These are phyloP conservation scores for Kazachstania sp. DNA, from an alignment of 1,139 yeast species.

Conservation along the genomic window DNA sequence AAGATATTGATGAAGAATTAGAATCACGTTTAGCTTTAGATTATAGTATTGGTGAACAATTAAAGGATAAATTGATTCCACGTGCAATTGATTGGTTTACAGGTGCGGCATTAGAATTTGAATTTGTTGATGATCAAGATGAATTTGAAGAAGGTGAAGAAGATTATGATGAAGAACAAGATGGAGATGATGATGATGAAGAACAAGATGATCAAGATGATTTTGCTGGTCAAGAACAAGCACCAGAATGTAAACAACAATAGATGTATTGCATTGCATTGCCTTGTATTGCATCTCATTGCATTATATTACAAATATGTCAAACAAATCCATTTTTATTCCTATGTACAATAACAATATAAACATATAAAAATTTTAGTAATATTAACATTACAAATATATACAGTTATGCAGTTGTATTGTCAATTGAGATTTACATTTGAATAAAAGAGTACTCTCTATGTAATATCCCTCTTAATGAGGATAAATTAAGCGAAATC, in stretches of 20 bases:
- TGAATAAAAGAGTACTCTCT: no score
- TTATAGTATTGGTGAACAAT: conserved; percentile 92
- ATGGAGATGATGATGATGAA: conserved; percentile 38
- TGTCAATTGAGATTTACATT: no score
- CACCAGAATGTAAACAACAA: conserved; percentile 78
- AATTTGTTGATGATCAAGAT: conserved; percentile 49
- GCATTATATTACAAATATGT: no score
- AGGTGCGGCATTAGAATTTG: conserved; percentile 81
- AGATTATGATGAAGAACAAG: conserved; percentile 51
- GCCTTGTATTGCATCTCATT: no score
- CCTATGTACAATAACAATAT: no score
- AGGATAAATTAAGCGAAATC: no score
- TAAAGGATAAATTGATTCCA: conserved; percentile 78
- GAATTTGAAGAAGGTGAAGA: conserved; percentile 49
- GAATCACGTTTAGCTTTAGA: conserved; percentile 85
- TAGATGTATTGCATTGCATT: conserved; percentile 20
- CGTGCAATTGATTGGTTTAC: conserved; percentile 47
- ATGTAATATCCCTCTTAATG: no score
- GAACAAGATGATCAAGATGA: conserved; percentile 30
- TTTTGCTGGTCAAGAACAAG: conserved; percentile 26
- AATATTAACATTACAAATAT: no score
- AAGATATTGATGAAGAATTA: conserved; percentile 33
- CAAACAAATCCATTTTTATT: no score
- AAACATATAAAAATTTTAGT: no score
- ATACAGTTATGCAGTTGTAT: no score